Conservation (phyloP, 164 flowering plant genomes). For the Dillenia suffruticosa region DNA sequence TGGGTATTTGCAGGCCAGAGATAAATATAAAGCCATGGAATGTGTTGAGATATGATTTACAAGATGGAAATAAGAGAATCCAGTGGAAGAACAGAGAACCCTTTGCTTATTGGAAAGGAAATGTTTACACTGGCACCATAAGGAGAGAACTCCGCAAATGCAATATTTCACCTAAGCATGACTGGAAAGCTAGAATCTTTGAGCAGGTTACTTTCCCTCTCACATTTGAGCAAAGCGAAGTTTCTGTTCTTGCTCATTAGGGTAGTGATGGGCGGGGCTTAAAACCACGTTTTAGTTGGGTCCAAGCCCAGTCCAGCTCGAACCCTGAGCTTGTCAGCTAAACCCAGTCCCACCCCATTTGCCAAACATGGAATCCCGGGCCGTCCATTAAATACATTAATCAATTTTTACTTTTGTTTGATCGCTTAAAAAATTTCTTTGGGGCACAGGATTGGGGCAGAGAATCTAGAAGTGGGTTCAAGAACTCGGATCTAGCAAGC, state of each 20-base stretch:
- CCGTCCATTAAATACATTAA: too few relatives aligned
- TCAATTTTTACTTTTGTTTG: too few relatives aligned
- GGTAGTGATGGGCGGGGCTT: too few relatives aligned
- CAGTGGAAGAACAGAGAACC: slow-evolving; percentile 17
- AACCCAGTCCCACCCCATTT: too few relatives aligned
- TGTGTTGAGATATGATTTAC: slow-evolving; percentile 3
- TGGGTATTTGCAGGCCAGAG: slow-evolving; percentile 9
- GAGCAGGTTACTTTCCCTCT: background rate
- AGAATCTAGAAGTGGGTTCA: slow-evolving; percentile 4
- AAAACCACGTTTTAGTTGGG: too few relatives aligned
- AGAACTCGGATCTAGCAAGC: slow-evolving; percentile 5
- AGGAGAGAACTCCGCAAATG: slow-evolving; percentile 13
- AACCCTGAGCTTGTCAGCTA: too few relatives aligned
- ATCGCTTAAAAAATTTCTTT: too few relatives aligned
- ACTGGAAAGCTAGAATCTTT: slow-evolving; percentile 5
- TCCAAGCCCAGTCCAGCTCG: too few relatives aligned
- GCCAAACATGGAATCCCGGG: too few relatives aligned
- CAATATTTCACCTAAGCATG: slow-evolving; percentile 10
- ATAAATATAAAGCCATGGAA: slow-evolving; percentile 19
- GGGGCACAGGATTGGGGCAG: slow-evolving; percentile 8
- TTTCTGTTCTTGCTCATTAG: too few relatives aligned
- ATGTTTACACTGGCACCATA: background rate
- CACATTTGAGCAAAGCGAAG: too few relatives aligned
- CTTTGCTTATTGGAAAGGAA: slow-evolving; percentile 17
- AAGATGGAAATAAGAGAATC: slow-evolving; percentile 10